Evolutionary conservation across 331 rosid genomes (phyloP), one percentile per base, ranked within the genome.

Genomic region (Phaseolus coccineus): DNA sequence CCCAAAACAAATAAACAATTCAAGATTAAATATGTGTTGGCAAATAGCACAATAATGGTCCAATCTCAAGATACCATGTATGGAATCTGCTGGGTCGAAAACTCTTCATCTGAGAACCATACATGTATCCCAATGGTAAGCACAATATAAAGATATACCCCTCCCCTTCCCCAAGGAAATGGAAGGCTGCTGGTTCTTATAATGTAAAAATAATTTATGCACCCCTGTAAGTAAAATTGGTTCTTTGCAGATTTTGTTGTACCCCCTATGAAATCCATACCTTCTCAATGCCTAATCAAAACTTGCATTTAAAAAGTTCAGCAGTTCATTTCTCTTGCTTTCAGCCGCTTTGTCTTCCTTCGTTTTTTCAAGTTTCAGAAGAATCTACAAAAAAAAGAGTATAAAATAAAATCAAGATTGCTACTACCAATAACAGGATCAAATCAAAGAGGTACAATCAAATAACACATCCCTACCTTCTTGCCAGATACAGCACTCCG

Each of bases 401-500:
- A 57, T 70, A 35, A 11, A 65, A 39, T 35, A 37, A 4, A 73
- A 30, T 48, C 50, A 71, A 44, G 61, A 75, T 58, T 37, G 76
- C 77, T 35, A 67, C 22, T 44, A 2, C 37, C 4, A 22, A 62
- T 6, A 22, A 64, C 13, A 12, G 53, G 62, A 73, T 8, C 44
- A 5, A 63, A 15, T 30, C 33, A 51, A 48, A 57, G 22, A 19
- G 39, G 15, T n/a, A 48, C 30, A 6, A 15, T 12, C 46, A 69
- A 69, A 50, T 61, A 25, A 40, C 14, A 47, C 16, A 53, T n/a
- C 25, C 14, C 28, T 80, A 56, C 99, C 96, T 96, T 96, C 88
- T 96, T 96, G 73, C 99, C 99, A 76, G 99, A 96, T 77, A 95
- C 97, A 27, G 98, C 98, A 51, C 99, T 95, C 44, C 97, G 97